Evolutionary conservation across 1,139 yeast genomes (phyloP).

Genomic region (Hansenula sp.): DNA sequence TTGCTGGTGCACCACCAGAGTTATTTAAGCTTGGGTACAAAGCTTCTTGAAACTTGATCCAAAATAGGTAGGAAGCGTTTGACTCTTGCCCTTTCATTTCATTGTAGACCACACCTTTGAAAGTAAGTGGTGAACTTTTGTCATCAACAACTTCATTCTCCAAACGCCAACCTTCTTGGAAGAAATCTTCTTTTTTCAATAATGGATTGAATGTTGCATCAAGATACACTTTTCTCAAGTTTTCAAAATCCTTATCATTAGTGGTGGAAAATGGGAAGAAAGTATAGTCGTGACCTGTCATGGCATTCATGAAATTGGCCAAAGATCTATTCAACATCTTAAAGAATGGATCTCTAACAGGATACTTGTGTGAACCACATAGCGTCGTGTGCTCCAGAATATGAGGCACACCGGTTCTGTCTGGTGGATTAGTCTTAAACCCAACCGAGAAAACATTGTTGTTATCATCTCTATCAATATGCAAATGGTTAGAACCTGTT

Average conservation of each 20-base stretch:
- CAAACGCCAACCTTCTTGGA: constrained; percentile 97
- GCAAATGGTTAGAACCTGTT: constrained; percentile 81
- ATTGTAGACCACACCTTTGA: constrained; percentile 95
- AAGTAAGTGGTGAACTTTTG: constrained; percentile 52
- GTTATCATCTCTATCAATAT: constrained; percentile 73
- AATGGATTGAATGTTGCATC: constrained; percentile 86
- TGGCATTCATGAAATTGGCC: constrained; percentile 96
- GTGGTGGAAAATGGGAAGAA: constrained; percentile 97
- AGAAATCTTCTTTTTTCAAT: constrained; percentile 73
- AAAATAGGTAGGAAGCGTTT: constrained; percentile 79
- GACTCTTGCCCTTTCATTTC: constrained; percentile 99
- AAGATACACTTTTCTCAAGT: constrained; percentile 82
- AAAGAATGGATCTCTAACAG: constrained; percentile 96
- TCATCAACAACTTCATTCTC: constrained; percentile 68
- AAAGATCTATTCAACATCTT: constrained; percentile 88
- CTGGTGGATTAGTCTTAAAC: constrained; percentile 92
- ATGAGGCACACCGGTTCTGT: constrained; percentile 92
- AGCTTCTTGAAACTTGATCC: constrained; percentile 81
- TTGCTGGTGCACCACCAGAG: constrained; percentile 92
- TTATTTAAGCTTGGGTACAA: constrained; percentile 80
- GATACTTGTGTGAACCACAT: constrained; percentile 87
- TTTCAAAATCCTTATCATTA: constrained; percentile 72
- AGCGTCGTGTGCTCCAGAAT: constrained; percentile 92
- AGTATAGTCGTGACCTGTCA: constrained; percentile 97
- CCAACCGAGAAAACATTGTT: constrained; percentile 88